phyloP scores from a whole-genome alignment of 352 stramenopile species.

The Globisporangium recalcitrans region DNA sequence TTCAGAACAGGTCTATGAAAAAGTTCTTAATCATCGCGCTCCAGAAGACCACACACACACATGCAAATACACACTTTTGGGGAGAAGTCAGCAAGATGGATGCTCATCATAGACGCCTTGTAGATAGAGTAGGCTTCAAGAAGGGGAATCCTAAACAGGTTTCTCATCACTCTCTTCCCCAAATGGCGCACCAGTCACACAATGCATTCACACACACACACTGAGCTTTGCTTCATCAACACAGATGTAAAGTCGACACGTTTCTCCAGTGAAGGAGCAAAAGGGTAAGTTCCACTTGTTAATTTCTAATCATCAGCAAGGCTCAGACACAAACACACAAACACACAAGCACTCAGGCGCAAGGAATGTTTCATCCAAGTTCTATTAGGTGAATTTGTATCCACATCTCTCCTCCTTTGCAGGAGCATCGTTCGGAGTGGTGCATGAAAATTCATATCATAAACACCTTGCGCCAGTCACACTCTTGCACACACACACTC shows the following conservation, averaged over 20 bases:
- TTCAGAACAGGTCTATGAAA: conserved; percentile 90
- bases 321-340: conserved; percentile 9
- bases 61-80: neutral
- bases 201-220: conserved; percentile 19
- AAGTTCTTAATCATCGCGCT: conserved; percentile 79
- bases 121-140: conserved; percentile 60
- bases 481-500: conserved; percentile 11
- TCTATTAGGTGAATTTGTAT: conserved; percentile 57
- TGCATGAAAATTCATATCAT: conserved; percentile 88
- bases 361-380: conserved; percentile 55
- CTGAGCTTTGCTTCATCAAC: conserved; percentile 78
- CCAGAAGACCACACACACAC: neutral
- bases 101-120: conserved; percentile 70
- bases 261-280: conserved; percentile 69
- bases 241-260: conserved; percentile 86
- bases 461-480: conserved; percentile 33
- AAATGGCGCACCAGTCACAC: conserved; percentile 8
- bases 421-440: conserved; percentile 65
- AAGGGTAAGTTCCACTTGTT: conserved; percentile 75
- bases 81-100: conserved; percentile 40
- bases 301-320: conserved; percentile 64
- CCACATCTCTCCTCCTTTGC: conserved; percentile 37
- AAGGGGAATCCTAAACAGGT: conserved; percentile 85
- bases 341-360: conserved; percentile 12
- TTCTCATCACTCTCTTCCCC: conserved; percentile 58